Conservation (phyloP, 805 yeast genomes). For the Barnettozyma californica region DNA sequence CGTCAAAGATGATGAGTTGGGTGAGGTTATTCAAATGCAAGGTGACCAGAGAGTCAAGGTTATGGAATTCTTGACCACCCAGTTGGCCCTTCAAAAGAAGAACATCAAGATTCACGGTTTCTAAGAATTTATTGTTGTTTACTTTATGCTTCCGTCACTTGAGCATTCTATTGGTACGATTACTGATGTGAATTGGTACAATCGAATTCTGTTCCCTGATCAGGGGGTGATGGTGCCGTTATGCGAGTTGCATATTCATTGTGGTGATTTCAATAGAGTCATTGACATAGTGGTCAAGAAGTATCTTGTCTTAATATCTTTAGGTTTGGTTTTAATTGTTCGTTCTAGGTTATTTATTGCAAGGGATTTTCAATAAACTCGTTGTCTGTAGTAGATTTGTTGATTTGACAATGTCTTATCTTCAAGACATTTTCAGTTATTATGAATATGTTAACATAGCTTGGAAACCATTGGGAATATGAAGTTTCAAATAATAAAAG, state of each 20-base stretch:
- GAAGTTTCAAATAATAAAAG: too few relatives aligned
- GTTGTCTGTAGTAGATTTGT: background rate
- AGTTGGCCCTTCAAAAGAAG: constrained; percentile 88
- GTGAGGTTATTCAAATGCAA: constrained; percentile 95
- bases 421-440: too few relatives aligned
- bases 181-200: background rate
- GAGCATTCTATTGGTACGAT: background rate
- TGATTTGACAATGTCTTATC: too few relatives aligned
- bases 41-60: constrained; percentile 99
- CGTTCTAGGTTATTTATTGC: background rate
- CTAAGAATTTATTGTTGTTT: constrained; percentile 32
- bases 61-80: constrained; percentile 82
- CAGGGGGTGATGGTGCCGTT: background rate
- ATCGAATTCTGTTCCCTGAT: background rate
- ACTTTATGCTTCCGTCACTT: background rate
- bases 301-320: background rate
- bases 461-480: too few relatives aligned
- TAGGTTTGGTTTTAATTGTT: background rate
- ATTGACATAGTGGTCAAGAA: background rate
- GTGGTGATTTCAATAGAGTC: background rate
- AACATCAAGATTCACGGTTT: constrained; percentile 98
- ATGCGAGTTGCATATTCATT: background rate
- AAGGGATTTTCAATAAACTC: background rate
- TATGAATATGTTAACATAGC: too few relatives aligned
- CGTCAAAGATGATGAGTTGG: constrained; percentile 93